phyloP scores from a whole-genome alignment of 2,329 filamentous ascomycete species.

The Anthostomella pinea region DNA sequence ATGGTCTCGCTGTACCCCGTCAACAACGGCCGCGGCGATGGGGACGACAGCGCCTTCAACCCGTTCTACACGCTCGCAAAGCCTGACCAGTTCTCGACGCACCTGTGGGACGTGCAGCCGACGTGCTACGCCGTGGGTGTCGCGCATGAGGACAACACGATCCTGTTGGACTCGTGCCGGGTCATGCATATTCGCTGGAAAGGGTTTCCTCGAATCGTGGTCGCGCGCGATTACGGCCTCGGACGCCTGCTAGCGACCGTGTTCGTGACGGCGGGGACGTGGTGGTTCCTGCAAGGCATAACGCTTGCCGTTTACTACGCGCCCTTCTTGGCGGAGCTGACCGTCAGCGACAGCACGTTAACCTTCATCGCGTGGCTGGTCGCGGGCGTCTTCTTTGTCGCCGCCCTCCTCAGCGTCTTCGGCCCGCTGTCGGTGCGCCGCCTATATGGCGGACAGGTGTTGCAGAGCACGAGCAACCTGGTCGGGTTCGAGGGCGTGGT shows the following conservation, averaged over 20 bases:
- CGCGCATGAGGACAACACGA: slow-evolving; percentile 25
- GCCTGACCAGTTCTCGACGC: slow-evolving; percentile 25
- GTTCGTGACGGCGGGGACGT: slow-evolving; percentile 13
- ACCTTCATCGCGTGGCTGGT: slow-evolving; percentile 4
- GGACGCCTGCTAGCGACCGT: slow-evolving; percentile 8
- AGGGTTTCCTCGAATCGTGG: slow-evolving; percentile 24
- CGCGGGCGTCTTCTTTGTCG: slow-evolving; percentile 9
- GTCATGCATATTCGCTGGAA: slow-evolving; percentile 33
- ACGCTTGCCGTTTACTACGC: slow-evolving; percentile 11
- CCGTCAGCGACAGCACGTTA: background rate
- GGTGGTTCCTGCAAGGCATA: slow-evolving; percentile 15
- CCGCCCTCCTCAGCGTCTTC: slow-evolving; percentile 13
- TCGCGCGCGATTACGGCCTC: slow-evolving; percentile 6
- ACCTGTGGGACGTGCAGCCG: slow-evolving; percentile 33
- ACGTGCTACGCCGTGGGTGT: slow-evolving; percentile 31
- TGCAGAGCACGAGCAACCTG: slow-evolving; percentile 21
- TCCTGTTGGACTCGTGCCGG: slow-evolving; percentile 30
- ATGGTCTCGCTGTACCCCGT: slow-evolving; percentile 25
- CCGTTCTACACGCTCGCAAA: slow-evolving; percentile 20
- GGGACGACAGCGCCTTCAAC: slow-evolving; percentile 1
- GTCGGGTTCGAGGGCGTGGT: slow-evolving; percentile 28
- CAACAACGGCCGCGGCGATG: slow-evolving; percentile 1
- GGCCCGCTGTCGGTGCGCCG: slow-evolving; percentile 18
- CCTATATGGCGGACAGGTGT: slow-evolving; percentile 21
- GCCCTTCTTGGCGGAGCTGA: slow-evolving; percentile 6